Percentiles rank a stretch among this genome's conserved stretches.
Conservation (phyloP, 495 filamentous ascomycete genomes). For the Trichoderma virens region DNA sequence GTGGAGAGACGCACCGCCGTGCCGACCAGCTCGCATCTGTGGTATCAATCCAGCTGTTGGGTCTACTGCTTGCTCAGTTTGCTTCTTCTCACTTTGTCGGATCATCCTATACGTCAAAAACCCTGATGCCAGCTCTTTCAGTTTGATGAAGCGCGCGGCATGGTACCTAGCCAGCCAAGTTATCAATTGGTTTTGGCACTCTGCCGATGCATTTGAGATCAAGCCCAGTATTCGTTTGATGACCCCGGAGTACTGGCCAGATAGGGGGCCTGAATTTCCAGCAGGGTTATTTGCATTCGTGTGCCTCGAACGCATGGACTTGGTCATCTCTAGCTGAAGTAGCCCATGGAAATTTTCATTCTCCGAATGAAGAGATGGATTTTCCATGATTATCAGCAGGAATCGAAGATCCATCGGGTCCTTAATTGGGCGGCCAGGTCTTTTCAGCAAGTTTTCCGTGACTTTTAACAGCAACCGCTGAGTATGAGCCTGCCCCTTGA, state of each 20-base stretch:
- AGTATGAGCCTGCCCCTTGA: conserved; percentile 60
- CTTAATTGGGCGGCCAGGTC: conserved; percentile 64
- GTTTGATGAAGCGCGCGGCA: conserved; percentile 56
- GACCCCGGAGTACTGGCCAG: conserved; percentile 68
- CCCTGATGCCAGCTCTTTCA: conserved; percentile 66
- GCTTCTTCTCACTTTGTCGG: conserved; percentile 63
- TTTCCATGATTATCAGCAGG: conserved; percentile 74
- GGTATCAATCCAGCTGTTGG: conserved; percentile 62
- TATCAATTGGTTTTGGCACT: conserved; percentile 78
- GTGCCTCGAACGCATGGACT: not conserved
- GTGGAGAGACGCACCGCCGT: conserved; percentile 55
- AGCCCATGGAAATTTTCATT: conserved; percentile 28
- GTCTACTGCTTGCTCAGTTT: conserved; percentile 42
- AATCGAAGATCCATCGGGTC: conserved; percentile 69
- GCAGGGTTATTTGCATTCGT: conserved; percentile 14
- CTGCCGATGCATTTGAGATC: conserved; percentile 63
- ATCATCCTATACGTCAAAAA: conserved; percentile 79
- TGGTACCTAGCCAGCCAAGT: conserved; percentile 75
- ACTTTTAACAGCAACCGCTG: conserved; percentile 70
- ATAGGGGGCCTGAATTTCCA: conserved; percentile 20
- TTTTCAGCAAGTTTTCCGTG: conserved; percentile 76
- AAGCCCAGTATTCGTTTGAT: conserved; percentile 81
- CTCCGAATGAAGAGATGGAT: conserved; percentile 59
- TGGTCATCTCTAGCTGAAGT: conserved; percentile 20
- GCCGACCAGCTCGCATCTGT: conserved; percentile 52